These are phyloP conservation scores for Ustilago loliicola DNA, from an alignment of 1,284 basidiomycete species.

Conservation along the genomic window DNA sequence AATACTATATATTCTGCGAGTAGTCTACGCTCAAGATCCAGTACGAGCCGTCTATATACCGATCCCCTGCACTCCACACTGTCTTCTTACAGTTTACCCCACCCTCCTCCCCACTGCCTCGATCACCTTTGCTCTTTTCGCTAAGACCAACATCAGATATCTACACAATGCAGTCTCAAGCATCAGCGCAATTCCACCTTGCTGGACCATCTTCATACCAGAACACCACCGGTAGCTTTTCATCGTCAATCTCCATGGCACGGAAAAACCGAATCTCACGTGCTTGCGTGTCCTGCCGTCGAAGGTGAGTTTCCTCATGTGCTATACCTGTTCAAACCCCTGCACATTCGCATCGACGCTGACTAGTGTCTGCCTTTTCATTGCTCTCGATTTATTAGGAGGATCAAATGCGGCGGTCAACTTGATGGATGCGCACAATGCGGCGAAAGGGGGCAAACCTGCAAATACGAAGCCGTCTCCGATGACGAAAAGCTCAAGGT, in stretches of 20 bases:
- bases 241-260: constrained; percentile 13
- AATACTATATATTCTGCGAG: too few relatives aligned
- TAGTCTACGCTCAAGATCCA: too few relatives aligned
- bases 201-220: too few relatives aligned
- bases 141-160: too few relatives aligned
- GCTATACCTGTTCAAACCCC: too few relatives aligned
- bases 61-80: too few relatives aligned
- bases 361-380: too few relatives aligned
- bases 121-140: too few relatives aligned
- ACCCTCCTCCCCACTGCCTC: too few relatives aligned
- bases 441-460: constrained; percentile 12
- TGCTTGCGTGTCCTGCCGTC: constrained; percentile 28
- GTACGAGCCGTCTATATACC: too few relatives aligned
- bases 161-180: neutral
- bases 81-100: too few relatives aligned
- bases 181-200: neutral
- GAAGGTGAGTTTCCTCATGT: constrained; percentile 14
- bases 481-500: constrained; percentile 34
- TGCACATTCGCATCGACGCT: neutral
- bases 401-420: constrained; percentile 27
- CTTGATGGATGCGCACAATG: constrained; percentile 20
- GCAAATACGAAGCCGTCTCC: constrained; percentile 25
- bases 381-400: neutral
- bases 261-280: constrained; percentile 21
- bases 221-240: neutral